Percentiles rank a stretch among this genome's conserved stretches.
Conservation (phyloP, 305 asterid genomes). For the Solanum hybrid region DNA sequence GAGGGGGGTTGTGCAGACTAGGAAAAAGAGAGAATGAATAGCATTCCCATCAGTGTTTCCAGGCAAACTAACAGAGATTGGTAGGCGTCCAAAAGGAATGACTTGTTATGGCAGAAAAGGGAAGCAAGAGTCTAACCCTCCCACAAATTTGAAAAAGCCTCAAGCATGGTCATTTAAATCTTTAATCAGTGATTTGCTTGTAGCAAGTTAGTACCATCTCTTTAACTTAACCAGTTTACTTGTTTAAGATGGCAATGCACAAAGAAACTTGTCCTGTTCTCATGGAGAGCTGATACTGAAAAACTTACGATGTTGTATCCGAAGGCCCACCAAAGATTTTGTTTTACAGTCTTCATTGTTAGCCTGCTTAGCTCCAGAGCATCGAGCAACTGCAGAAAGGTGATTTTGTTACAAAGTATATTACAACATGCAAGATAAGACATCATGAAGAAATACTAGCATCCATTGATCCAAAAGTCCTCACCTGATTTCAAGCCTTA, state of each 20-base stretch:
- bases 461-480: background rate
- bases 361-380: conserved; percentile 93
- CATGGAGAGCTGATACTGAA: background rate
- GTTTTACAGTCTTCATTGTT: conserved; percentile 95
- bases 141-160: background rate
- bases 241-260: background rate
- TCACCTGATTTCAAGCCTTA: background rate
- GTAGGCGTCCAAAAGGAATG: background rate
- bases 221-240: background rate
- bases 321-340: conserved; percentile 99
- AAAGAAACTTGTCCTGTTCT: background rate
- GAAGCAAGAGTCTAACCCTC: background rate
- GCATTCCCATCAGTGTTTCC: background rate
- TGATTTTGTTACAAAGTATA: background rate
- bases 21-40: background rate
- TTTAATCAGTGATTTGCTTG: background rate
- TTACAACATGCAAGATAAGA: background rate
- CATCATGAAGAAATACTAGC: background rate
- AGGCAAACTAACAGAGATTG: background rate
- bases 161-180: background rate
- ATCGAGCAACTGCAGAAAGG: conserved; percentile 65
- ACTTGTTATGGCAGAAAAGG: background rate
- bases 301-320: conserved; percentile 90
- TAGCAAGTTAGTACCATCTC: background rate
- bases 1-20: background rate